Evolutionary conservation across 2,329 filamentous ascomycete species (phyloP).

Genomic region (Ophiostoma perfectum): DNA sequence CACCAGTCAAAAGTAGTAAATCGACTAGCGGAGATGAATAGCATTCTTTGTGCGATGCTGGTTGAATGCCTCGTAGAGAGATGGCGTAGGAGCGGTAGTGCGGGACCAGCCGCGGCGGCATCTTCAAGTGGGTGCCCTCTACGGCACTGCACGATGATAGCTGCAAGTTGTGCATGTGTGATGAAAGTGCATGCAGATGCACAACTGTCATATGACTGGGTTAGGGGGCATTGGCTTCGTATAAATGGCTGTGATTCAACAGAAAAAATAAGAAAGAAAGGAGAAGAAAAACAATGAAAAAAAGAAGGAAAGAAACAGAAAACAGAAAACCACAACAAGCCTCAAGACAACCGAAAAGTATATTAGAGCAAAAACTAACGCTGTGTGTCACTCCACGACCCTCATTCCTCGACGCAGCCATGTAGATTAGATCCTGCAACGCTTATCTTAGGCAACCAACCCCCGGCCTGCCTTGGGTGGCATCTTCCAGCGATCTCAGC

Average conservation of each 20-base stretch:
- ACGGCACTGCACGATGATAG: constrained; percentile 1
- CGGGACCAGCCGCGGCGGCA: neutral
- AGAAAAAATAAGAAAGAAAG: too few relatives aligned
- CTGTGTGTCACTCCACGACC: too few relatives aligned
- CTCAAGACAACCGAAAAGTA: too few relatives aligned
- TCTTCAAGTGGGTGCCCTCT: constrained; percentile 4
- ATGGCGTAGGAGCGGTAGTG: neutral
- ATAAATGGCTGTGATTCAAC: too few relatives aligned
- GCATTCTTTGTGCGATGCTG: neutral
- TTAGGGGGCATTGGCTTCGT: too few relatives aligned
- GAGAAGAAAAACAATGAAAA: too few relatives aligned
- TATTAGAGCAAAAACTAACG: too few relatives aligned
- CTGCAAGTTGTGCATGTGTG: constrained; percentile 4
- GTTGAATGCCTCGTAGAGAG: neutral
- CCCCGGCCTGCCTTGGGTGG: neutral
- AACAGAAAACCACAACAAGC: too few relatives aligned
- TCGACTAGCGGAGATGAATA: neutral
- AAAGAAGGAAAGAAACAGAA: neutral
- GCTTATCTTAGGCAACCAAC: too few relatives aligned
- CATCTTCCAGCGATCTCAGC: neutral
- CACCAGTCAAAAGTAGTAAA: too few relatives aligned
- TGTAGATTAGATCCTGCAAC: too few relatives aligned
- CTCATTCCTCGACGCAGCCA: too few relatives aligned
- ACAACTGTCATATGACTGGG: neutral
- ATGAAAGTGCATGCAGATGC: constrained; percentile 7